Evolutionary conservation across 2,329 filamentous ascomycete species (phyloP), one percentile per base, ranked within the genome.

Genomic region (Huntiella decipiens): DNA sequence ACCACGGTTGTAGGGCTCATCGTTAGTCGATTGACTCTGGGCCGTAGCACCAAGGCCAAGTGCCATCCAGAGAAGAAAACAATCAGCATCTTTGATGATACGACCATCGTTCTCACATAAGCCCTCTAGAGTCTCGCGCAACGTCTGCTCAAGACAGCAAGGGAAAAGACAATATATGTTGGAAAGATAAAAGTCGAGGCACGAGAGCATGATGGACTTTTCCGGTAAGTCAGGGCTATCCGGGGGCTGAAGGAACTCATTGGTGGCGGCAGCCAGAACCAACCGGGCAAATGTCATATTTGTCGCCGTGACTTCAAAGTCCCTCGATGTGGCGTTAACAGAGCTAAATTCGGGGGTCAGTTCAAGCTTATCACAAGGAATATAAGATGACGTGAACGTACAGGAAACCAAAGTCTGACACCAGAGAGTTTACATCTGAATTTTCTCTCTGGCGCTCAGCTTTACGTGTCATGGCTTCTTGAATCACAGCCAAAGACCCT

Each of bases 261-360:
- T 83, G 7, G 74, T 74, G 34, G 83, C 78, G 4, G 88, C 82
- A n/a, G 83, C 83, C 22, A 94, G 65, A 17, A 95, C 81, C 15
- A 96, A 70, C 33, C 84, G 79, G 19, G 86, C 84, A 67, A 95
- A 95, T 0, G 86, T 94, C 73, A 94, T 92, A 55, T 84, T 85
- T 50, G 77, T 81, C 28, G 82, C 78, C 48, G 87, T 85, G 6
- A 85, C 81, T 58, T 93, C 85, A 57, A 95, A 95, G 60, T 96
- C 91, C 56, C 86, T 74, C 1, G 87, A 88, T 0, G 87, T 95
- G 22, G 91, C 87, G 64, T 94, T 93, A 56, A 98, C 84, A 4
- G 88, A 85, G 47, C 85, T 91, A 54, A 12, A 42, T 7, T 28
- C 7, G 22, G 22, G 22, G 22, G 22, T 28, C 8, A 28, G 22